Evolutionary conservation across 73 alveolate genomes (phyloP).

Genomic region (Effrenium voratum): DNA sequence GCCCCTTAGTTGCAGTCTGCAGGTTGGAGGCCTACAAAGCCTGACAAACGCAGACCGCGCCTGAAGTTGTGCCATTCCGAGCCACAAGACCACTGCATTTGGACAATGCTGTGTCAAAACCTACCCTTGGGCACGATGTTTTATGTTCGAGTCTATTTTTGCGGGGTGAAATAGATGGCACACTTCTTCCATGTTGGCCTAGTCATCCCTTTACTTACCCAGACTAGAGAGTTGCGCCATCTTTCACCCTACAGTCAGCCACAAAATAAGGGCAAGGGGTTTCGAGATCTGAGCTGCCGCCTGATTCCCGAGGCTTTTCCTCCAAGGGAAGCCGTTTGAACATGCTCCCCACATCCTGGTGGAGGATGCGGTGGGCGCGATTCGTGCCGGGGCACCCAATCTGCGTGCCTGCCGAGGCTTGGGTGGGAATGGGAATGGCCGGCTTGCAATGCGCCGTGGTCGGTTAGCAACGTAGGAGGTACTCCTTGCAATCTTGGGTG

Average conservation of each 20-base stretch:
- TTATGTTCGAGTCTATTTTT: no score
- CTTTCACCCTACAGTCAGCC: not conserved
- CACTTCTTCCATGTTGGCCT: not conserved
- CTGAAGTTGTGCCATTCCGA: no score
- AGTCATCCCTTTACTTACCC: not conserved
- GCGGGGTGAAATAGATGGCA: not conserved
- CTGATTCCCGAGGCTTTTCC: slow-evolving; percentile 22
- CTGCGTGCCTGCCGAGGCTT: no score
- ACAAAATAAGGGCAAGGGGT: not conserved
- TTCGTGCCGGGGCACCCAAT: slow-evolving; percentile 13
- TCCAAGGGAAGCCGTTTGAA: slow-evolving; percentile 71
- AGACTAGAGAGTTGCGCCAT: not conserved
- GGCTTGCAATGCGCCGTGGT: no score
- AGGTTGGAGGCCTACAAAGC: no score
- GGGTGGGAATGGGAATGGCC: not conserved
- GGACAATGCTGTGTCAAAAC: no score
- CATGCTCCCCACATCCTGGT: slow-evolving; percentile 46
- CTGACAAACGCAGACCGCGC: no score
- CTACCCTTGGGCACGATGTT: no score
- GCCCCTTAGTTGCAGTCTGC: no score
- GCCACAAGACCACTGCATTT: no score
- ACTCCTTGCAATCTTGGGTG: no score
- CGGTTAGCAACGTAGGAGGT: no score
- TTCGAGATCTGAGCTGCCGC: not conserved
- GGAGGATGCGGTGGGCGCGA: slow-evolving; percentile 11